A percentile compares a stretch with the other conserved stretches of the same genome.
Evolutionary conservation across 2,329 filamentous ascomycete species (phyloP).

Genomic region (Trichoderma arundinaceum): DNA sequence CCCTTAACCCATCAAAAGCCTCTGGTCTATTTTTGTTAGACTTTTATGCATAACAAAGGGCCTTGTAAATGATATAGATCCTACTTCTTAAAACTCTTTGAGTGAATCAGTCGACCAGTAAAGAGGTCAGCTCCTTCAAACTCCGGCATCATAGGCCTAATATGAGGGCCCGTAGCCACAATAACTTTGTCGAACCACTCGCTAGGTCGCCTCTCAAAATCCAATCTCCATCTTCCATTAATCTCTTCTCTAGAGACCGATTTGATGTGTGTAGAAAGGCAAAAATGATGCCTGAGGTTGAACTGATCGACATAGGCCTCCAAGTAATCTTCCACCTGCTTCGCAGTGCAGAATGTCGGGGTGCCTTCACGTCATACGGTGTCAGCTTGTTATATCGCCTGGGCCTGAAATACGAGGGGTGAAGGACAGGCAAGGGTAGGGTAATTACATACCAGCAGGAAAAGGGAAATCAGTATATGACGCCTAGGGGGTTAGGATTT

Average conservation of each 20-base stretch:
- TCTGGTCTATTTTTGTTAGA: constrained; percentile 34
- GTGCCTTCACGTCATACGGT: constrained; percentile 29
- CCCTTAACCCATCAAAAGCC: constrained; percentile 42
- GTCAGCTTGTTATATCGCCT: neutral
- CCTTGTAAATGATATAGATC: neutral
- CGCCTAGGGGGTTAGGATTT: neutral
- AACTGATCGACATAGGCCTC: constrained; percentile 46
- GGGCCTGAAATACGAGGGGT: neutral
- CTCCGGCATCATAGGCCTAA: constrained; percentile 45
- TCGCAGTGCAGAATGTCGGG: constrained; percentile 37
- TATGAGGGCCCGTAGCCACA: constrained; percentile 46
- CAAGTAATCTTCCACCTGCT: constrained; percentile 43
- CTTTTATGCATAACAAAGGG: neutral
- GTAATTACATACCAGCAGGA: constrained; percentile 35
- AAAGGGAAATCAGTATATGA: constrained; percentile 45
- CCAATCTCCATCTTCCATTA: constrained; percentile 40
- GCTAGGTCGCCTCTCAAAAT: constrained; percentile 36
- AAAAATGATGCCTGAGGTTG: constrained; percentile 38
- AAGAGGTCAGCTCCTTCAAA: constrained; percentile 45
- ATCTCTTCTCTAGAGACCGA: constrained; percentile 33
- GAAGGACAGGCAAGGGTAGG: neutral
- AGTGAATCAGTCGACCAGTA: constrained; percentile 39
- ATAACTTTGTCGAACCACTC: constrained; percentile 48
- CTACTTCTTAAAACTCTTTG: constrained; percentile 35
- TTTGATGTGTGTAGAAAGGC: constrained; percentile 39